Base-by-base conservation (phyloP, 202 grass and related monocot species). In the Schoenoplectus tabernaemontani region DNA sequence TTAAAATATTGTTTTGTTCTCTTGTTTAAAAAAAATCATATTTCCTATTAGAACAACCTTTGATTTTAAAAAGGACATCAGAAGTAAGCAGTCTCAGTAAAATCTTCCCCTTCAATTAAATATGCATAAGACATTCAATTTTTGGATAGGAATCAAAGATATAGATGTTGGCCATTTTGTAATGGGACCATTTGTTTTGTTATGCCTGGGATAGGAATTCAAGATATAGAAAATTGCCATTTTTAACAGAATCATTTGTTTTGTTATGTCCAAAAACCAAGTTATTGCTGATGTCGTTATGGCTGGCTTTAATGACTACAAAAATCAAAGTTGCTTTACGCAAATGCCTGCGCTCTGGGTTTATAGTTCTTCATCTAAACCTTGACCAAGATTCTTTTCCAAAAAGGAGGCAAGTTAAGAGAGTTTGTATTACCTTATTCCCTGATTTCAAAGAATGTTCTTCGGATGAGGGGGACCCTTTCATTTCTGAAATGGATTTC, bases 351-450 rank as follows among this genome's bases (percentile, higher is more conserved):
- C 33, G n/a, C 33, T 19, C 15, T 65, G 33, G 62, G 5, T 38
- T 65, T 15, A n/a, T 36, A 38, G 5, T n/a, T 63, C 33, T 65
- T 32, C 62, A 38, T 38, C 62, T 38, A 65, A 38, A 38, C 33
- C 7, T 39, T 66, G 17, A 20, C 34, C 7, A 44, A 43, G 37
- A 43, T 42, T 68, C 7, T 24, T 68, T 65, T 38, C 62, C 19
- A 8, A 43, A 43, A n/a, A n/a, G 38, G 34, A 41, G 8, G 36
- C 20, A 72, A 44, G 10, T 24, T 15, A 10, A 23, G 8, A 50
- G 22, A 9, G 28, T n/a, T 74, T 51, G 26, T 32, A 53, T 51
- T 91, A 97, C 93, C 90, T 93, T 93, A 64, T 88, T 86, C 82
- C 77, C 69, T 73, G 60, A n/a, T 50, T 91, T 96, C 8, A 67